Evolutionary conservation across 2,329 filamentous ascomycete species (phyloP), one percentile per base, ranked within the genome.

Genomic region (Ophiostoma sp.): DNA sequence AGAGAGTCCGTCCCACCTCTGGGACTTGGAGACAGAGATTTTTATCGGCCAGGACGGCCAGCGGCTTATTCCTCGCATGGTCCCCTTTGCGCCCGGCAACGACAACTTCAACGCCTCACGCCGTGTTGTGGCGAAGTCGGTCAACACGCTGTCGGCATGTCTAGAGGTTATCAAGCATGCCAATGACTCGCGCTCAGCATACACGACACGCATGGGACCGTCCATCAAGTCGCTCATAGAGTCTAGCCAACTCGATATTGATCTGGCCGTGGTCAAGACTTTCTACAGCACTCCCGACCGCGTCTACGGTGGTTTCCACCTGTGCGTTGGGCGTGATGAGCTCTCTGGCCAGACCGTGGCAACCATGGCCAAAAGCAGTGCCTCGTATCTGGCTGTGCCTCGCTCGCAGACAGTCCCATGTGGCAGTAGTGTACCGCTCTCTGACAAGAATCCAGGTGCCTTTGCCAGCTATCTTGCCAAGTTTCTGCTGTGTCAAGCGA

Each of bases 11-110:
- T 72, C 57, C 35, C 71, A 70, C 0, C 73, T 81, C 1, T 79
- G 77, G 76, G 73, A 73, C 0, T 70, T 74, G 20, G 81, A 82
- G 72, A 76, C 75, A 0, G 81, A 82, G 74, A 75, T 83, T 2
- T 77, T 81, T 57, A 73, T 82, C 1, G 75, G 80, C 52, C 69
- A 54, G 4, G 13, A 75, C 1, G 78, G 78, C 0, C 73, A 65
- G 4, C 77, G 77, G 0, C 72, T 80, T 0, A 75, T 83, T 2
- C 79, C 81, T 0, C 79, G 81, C 0, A 74, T 83, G 3, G 23
- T 82, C 1, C 80, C 81, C 0, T 80, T 79, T 74, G 76, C 78
- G 57, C 70, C 76, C 1, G 78, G 75, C 6, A 83, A 82, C 69
- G 76, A 80, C 54, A 76, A 79, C 0, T 73, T 78, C 67, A 83